These are phyloP conservation scores for Lecanoromycetidae sp. DNA, from an alignment of 2,329 filamentous ascomycete genomes.

Conservation along the genomic window DNA sequence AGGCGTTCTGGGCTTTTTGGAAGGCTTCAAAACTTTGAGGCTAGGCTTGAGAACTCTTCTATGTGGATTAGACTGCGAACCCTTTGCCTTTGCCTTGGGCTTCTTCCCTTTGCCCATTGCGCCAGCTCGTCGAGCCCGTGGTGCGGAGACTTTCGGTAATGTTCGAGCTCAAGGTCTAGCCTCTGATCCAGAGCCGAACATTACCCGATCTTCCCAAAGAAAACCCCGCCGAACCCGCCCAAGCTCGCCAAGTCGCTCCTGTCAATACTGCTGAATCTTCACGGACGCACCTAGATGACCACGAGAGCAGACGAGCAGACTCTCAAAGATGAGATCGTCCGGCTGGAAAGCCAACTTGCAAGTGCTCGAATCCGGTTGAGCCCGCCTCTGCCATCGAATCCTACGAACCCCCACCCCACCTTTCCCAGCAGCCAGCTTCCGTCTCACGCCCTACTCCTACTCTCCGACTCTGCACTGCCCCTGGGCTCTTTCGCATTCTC, in stretches of 20 bases:
- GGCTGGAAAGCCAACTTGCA: conserved; percentile 7
- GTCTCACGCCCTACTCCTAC: conserved; percentile 44
- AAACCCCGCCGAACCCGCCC: neutral
- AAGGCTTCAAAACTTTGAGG: neutral
- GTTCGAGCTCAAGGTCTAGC: too few species aligned
- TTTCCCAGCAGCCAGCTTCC: conserved; percentile 1
- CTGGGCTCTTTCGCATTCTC: conserved; percentile 55
- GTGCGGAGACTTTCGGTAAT: neutral
- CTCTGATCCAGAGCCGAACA: too few species aligned
- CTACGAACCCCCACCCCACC: neutral
- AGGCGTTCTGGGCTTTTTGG: neutral
- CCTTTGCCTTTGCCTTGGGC: conserved; percentile 11
- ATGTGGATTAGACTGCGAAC: conserved; percentile 1
- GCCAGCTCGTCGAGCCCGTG: too few species aligned
- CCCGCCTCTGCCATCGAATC: neutral
- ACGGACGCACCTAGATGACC: conserved; percentile 11
- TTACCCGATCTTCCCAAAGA: neutral
- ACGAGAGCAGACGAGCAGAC: conserved; percentile 3
- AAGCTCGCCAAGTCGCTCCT: neutral
- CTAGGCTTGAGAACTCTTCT: neutral
- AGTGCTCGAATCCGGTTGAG: conserved; percentile 1
- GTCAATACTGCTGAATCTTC: too few species aligned
- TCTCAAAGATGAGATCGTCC: conserved; percentile 11
- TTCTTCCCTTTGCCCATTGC: conserved; percentile 16
- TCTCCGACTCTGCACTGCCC: conserved; percentile 52